Conservation (phyloP, 352 stramenopile species). For the Phytophthora pseudosyringae region DNA sequence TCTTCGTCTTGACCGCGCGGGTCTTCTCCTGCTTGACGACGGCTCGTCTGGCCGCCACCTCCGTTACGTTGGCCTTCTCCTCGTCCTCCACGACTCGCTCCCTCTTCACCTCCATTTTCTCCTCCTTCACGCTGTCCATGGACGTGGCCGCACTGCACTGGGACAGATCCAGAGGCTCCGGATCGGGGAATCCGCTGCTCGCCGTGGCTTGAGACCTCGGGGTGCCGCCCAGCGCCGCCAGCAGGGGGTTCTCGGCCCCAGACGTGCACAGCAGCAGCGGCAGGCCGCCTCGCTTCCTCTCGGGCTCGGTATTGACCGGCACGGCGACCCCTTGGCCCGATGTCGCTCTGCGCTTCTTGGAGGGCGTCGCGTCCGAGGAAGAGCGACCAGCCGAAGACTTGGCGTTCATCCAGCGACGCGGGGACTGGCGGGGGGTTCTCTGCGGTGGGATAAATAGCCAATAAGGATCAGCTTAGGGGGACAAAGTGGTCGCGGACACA, state of each 20-base stretch:
- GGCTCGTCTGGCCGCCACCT: background rate
- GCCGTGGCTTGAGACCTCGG: conserved; percentile 38
- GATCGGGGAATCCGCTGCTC: conserved; percentile 32
- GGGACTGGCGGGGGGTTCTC: background rate
- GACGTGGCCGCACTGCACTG: conserved; percentile 15
- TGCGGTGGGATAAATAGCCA: background rate
- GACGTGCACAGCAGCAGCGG: conserved; percentile 34
- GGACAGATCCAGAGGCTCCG: conserved; percentile 53
- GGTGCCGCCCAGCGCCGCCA: conserved; percentile 66
- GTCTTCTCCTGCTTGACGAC: conserved; percentile 15
- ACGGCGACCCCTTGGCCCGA: conserved; percentile 14
- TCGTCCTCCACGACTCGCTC: conserved; percentile 7
- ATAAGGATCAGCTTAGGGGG: too few relatives aligned
- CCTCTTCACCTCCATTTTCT: conserved; percentile 18
- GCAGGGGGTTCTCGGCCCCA: conserved; percentile 62
- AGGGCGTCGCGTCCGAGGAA: conserved; percentile 47
- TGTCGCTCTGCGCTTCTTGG: conserved; percentile 57
- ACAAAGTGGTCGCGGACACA: background rate
- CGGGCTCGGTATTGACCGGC: conserved; percentile 14
- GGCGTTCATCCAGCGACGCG: conserved; percentile 24
- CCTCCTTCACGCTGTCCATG: conserved; percentile 20
- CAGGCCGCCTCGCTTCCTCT: conserved; percentile 17
- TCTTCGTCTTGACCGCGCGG: conserved; percentile 21
- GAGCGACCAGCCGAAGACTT: conserved; percentile 15
- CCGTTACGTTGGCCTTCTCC: conserved; percentile 4